phyloP scores from a whole-genome alignment of 768 basidiomycete genomes.

The Trichaptum fuscoviolaceum region DNA sequence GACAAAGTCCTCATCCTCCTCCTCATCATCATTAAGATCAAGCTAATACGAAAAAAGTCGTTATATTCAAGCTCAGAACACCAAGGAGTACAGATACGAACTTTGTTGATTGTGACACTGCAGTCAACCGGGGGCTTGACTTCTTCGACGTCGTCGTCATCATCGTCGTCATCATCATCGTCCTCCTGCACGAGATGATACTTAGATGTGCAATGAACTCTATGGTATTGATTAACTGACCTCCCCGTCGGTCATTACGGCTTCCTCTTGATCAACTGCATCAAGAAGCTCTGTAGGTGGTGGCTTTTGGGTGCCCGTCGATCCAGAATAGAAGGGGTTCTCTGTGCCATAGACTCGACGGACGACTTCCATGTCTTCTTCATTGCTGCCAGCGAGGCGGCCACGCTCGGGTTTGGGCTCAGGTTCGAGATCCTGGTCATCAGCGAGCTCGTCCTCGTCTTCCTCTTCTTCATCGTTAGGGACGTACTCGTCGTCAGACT shows the following conservation, averaged over 20 bases:
- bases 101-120: not conserved
- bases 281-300: not conserved
- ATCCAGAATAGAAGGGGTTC: not conserved
- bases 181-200: not conserved
- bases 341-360: not conserved
- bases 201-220: not conserved
- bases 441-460: not conserved
- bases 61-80: not conserved
- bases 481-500: not conserved
- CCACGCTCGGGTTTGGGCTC: not conserved
- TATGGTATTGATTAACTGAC: not conserved
- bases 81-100: not conserved
- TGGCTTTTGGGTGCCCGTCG: not conserved
- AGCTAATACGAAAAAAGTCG: not conserved
- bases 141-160: not conserved
- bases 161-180: not conserved
- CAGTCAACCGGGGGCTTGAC: not conserved
- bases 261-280: not conserved
- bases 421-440: not conserved
- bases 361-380: not conserved
- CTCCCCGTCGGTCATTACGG: not conserved
- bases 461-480: not conserved
- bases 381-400: not conserved
- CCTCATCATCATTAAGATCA: constrained; percentile 2
- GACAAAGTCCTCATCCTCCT: not conserved